Percentiles rank a stretch among this genome's conserved stretches.
Evolutionary conservation across 352 stramenopile species (phyloP).

Genomic region (Phytopythium cucurbitacearum): DNA sequence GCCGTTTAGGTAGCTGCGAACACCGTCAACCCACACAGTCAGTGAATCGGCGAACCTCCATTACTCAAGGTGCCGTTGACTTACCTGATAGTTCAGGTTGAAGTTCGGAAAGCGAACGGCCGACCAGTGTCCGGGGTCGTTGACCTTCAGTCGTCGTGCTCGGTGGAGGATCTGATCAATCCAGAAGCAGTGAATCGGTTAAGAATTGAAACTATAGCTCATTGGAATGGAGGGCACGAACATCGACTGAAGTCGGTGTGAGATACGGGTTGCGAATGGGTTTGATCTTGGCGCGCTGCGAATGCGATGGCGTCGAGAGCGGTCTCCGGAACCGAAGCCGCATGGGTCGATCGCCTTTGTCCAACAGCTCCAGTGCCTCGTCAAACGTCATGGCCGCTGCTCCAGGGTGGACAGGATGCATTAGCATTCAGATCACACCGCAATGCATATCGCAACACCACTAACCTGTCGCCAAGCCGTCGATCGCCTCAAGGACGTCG

Average conservation of each 20-base stretch:
- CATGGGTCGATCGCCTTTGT: conserved; percentile 51
- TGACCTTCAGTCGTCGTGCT: conserved; percentile 56
- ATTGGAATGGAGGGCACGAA: conserved; percentile 10
- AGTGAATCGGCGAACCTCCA: conserved; percentile 58
- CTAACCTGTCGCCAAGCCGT: conserved; percentile 64
- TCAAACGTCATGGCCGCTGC: conserved; percentile 57
- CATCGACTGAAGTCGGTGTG: conserved; percentile 35
- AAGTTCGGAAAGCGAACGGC: conserved; percentile 50
- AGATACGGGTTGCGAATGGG: conserved; percentile 8
- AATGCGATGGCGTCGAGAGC: conserved; percentile 8
- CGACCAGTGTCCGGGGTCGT: conserved; percentile 63
- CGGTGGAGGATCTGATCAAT: conserved; percentile 55
- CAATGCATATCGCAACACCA: not conserved
- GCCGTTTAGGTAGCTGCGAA: conserved; percentile 49
- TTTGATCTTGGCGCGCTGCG: conserved; percentile 4
- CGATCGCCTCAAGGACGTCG: conserved; percentile 67
- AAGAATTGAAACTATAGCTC: too few species aligned
- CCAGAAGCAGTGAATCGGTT: not conserved
- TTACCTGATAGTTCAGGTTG: conserved; percentile 73
- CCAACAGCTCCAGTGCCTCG: conserved; percentile 46
- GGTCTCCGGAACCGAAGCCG: conserved; percentile 57
- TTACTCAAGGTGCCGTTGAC: conserved; percentile 45
- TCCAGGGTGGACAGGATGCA: conserved; percentile 5
- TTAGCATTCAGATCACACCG: not conserved
- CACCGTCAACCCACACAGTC: not conserved